A percentile compares a stretch with the other conserved stretches of the same genome.
phyloP scores from a whole-genome alignment of 345 rosid species.

The Hibiscus tridactylites region DNA sequence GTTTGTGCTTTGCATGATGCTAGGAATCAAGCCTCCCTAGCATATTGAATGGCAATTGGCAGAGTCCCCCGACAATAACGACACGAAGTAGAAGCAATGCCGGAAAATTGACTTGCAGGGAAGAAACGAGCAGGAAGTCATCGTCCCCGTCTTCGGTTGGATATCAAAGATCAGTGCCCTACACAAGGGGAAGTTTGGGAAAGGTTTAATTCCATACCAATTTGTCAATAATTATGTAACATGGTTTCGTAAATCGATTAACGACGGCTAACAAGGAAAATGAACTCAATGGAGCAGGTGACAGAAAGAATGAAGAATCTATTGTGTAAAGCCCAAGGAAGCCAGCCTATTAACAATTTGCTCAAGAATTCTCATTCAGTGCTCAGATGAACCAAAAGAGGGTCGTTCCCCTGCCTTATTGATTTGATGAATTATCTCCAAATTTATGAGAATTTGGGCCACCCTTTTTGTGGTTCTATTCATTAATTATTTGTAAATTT shows the following conservation, averaged over 20 bases:
- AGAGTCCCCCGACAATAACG: constrained; percentile 31
- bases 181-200: constrained; percentile 42
- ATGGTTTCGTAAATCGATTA: not conserved
- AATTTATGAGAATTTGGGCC: not conserved
- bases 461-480: not conserved
- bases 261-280: not conserved
- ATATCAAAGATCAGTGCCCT: constrained; percentile 53
- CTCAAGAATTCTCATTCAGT: constrained; percentile 60
- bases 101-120: constrained; percentile 17
- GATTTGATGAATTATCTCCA: not conserved
- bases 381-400: constrained; percentile 31
- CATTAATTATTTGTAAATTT: not conserved
- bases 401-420: not conserved
- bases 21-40: constrained; percentile 81
- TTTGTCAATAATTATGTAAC: not conserved
- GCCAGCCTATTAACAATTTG: constrained; percentile 39
- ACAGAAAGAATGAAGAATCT: constrained; percentile 50
- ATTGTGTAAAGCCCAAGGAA: constrained; percentile 53
- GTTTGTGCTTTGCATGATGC: not conserved
- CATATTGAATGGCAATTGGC: constrained; percentile 42
- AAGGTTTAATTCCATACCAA: constrained; percentile 26
- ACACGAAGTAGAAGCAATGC: constrained; percentile 64
- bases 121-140: constrained; percentile 34
- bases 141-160: constrained; percentile 7
- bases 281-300: constrained; percentile 29